These are phyloP conservation scores for Sordariomycetes sp. DNA, from an alignment of 2,329 filamentous ascomycete genomes.

Conservation along the genomic window DNA sequence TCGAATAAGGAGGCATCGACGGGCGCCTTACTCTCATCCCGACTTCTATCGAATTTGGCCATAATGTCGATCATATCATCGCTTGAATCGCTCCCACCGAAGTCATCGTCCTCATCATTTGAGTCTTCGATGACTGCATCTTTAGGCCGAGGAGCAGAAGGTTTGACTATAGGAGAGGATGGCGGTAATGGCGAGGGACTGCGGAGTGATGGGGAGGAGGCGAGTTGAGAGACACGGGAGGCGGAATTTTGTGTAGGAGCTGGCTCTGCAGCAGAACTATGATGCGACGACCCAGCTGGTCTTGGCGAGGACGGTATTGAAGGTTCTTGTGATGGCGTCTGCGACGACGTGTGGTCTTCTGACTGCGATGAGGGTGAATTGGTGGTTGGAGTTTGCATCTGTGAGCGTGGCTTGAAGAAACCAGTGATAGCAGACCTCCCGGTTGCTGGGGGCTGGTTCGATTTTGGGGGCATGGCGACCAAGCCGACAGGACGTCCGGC, in stretches of 20 bases:
- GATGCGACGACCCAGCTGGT: background rate
- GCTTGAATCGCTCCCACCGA: constrained; percentile 41
- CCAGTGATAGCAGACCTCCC: constrained; percentile 1
- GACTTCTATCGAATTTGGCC: constrained; percentile 17
- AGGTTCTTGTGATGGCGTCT: background rate
- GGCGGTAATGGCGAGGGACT: background rate
- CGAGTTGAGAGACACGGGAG: background rate
- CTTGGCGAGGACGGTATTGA: background rate
- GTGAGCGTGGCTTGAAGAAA: constrained; percentile 1
- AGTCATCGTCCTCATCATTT: constrained; percentile 49
- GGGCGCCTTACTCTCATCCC: constrained; percentile 1
- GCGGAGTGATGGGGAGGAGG: background rate
- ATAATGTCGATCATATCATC: constrained; percentile 48
- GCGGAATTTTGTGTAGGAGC: background rate
- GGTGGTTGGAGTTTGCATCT: background rate
- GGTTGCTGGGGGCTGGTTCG: background rate
- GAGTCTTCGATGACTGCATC: constrained; percentile 6
- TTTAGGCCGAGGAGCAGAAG: background rate
- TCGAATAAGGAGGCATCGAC: constrained; percentile 12
- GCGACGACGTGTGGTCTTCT: background rate
- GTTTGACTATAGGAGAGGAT: background rate
- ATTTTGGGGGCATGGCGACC: too few species aligned
- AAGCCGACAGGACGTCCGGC: too few species aligned
- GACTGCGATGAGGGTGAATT: background rate
- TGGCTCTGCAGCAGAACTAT: background rate